Evolutionary conservation across 192 early-diverging fungal genomes (phyloP), one percentile per base, ranked within the genome.

Genomic region (Cetraspora pellucida): DNA sequence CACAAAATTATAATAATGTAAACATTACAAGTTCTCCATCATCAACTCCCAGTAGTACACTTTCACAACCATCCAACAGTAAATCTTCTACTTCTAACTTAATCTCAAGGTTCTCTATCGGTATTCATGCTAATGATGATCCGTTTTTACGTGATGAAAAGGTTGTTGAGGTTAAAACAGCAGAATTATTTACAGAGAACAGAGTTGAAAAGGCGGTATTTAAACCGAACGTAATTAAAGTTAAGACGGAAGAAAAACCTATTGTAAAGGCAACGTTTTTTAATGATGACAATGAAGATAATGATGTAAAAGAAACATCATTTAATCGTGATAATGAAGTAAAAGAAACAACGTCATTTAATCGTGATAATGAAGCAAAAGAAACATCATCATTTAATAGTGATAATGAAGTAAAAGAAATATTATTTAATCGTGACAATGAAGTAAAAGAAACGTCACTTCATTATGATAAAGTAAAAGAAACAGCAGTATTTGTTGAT

Each of bases 31-130:
- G 27, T 17, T 28, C 19, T 9, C 7, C 28, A n/a, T 37, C 19
- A 37, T 49, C 66, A 23, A 4, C 45, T 45, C 3, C 30, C 4
- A n/a, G 13, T 46, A 19, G 6, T n/a, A 47, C 37, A 68, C 10
- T 44, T 49, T 13, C 14, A 43, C 13, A 43, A 43, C 14, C 61
- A 37, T 5, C 13, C 16, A 64, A 37, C 3, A 64, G 43, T 43
- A 43, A 30, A 17, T 49, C 46, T 25, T 69, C 67, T n/a, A 49
- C 14, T 3, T 49, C 47, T 28, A 37, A 52, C 43, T 52, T 50
- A 27, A 16, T 72, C 8, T 72, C 70, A 72, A 52, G 28, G 9
- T 43, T 72, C 25, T 72, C 70, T 21, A 72, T 72, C 13, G 70
- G 70, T 3, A 10, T 72, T 72, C 52, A 54, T 72, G 14, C 25